A percentile compares a stretch with the other conserved stretches of the same genome.
phyloP scores from a whole-genome alignment of 768 basidiomycete genomes.

The Candolleomyces eurysporus region DNA sequence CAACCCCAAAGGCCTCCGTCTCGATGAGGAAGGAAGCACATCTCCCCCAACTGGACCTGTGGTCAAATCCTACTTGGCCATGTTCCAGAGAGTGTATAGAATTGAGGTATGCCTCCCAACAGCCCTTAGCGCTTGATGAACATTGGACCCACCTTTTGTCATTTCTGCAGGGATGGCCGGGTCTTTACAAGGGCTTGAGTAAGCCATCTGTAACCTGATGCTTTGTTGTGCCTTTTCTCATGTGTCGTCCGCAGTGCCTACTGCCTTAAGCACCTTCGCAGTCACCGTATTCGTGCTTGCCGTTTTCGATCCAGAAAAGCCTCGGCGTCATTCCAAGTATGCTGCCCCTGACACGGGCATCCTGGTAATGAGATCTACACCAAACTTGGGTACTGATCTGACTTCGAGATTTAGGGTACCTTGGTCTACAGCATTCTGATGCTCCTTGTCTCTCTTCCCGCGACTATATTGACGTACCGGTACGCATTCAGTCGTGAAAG shows the following conservation, averaged over 20 bases:
- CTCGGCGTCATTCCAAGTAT: constrained; percentile 60
- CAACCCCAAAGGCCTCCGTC: constrained; percentile 79
- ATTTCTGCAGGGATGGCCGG: constrained; percentile 51
- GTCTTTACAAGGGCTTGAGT: constrained; percentile 81
- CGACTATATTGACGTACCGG: constrained; percentile 76
- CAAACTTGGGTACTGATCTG: background rate
- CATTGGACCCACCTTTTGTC: too few species aligned
- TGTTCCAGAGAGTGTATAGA: constrained; percentile 67
- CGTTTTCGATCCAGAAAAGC: constrained; percentile 54
- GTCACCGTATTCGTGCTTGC: constrained; percentile 57
- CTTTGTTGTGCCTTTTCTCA: background rate
- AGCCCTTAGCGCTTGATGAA: background rate
- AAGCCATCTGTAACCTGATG: constrained; percentile 14
- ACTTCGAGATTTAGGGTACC: constrained; percentile 41
- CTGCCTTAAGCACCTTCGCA: constrained; percentile 46
- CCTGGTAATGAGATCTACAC: constrained; percentile 29
- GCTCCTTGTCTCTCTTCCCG: constrained; percentile 66
- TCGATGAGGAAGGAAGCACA: constrained; percentile 75
- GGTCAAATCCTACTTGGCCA: constrained; percentile 71
- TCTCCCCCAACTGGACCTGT: constrained; percentile 76
- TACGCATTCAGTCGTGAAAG: constrained; percentile 26
- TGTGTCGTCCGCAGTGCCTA: constrained; percentile 33
- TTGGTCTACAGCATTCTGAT: constrained; percentile 62
- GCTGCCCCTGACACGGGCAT: constrained; percentile 60
- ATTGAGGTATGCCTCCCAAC: constrained; percentile 56